Conservation (phyloP, 2,329 filamentous ascomycete species). For the Fusarium sp. region DNA sequence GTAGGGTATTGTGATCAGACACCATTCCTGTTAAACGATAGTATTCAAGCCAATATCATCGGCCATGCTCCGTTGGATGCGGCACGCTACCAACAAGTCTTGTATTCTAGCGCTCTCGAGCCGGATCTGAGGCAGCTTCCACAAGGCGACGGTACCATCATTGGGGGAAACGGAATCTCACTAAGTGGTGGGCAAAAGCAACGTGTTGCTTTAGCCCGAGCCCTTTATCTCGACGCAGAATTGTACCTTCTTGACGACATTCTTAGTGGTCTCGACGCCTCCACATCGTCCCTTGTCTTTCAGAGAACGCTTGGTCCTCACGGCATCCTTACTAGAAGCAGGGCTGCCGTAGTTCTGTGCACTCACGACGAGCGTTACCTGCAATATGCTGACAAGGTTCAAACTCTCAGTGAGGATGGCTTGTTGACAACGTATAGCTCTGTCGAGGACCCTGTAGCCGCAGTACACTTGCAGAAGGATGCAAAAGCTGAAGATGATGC, state of each 20-base stretch:
- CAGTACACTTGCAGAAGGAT: not conserved
- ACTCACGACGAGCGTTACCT: not conserved
- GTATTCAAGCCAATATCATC: slow-evolving; percentile 4
- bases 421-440: not conserved
- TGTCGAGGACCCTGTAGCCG: not conserved
- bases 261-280: not conserved
- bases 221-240: slow-evolving; percentile 1
- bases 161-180: not conserved
- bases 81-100: not conserved
- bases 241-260: slow-evolving; percentile 5
- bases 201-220: slow-evolving; percentile 3
- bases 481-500: not conserved
- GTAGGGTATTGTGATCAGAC: slow-evolving; percentile 14
- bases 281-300: not conserved
- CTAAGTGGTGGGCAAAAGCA: slow-evolving; percentile 14
- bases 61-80: not conserved
- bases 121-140: not conserved
- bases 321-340: not conserved
- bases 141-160: not conserved
- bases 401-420: not conserved
- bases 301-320: not conserved
- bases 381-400: not conserved
- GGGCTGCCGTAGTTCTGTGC: not conserved
- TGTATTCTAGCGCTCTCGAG: not conserved
- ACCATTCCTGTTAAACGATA: slow-evolving; percentile 1